Base-by-base conservation (phyloP, 495 filamentous ascomycete species). In the Xylaria telfairii region DNA sequence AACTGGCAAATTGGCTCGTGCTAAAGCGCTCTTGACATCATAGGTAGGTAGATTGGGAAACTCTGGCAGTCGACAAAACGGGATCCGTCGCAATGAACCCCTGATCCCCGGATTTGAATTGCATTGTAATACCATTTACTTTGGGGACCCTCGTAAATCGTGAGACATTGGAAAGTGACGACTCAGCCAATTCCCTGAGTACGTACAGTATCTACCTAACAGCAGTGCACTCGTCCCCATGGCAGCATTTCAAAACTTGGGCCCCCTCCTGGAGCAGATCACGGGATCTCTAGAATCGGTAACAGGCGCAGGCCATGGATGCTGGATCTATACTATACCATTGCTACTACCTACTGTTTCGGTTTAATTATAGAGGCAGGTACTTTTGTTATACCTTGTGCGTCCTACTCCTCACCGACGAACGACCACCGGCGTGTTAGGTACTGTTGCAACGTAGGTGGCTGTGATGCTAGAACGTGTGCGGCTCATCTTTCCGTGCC, bases 91-190 rank as follows among this genome's bases (percentile, higher is more conserved):
- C 67, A n/a, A 54, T 32, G 34, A 42, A 46, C 57, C 67, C 67
- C 67, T 69, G 67, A 69, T 69, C 59, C 67, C 67, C 67, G 42
- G 46, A 32, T 32, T 39, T 19, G 46, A 3, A 42, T 46, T 61
- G 24, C 42, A 53, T 42, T 61, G 41, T 37, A 46, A 59, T 42
- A 68, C 53, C 34, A n/a, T 24, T 41, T 53, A 49, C 34, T 65
- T 30, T 37, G 64, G 12, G 26, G 32, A 53, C 9, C 44, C 34
- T 39, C 41, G 47, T 28, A 15, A 47, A 54, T 46, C 13, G 21
- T 34, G 46, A 34, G 64, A 30, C 17, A 41, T 65, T 51, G 51
- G 28, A 49, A 42, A 62, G 26, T 26, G 37, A 62, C 19, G n/a
- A 62, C 59, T 28, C 19, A 7, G 34, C n/a, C 57, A 41, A 42